These are phyloP conservation scores for Scedosporium minutisporum DNA, from an alignment of 2,329 filamentous ascomycete species.

Conservation along the genomic window DNA sequence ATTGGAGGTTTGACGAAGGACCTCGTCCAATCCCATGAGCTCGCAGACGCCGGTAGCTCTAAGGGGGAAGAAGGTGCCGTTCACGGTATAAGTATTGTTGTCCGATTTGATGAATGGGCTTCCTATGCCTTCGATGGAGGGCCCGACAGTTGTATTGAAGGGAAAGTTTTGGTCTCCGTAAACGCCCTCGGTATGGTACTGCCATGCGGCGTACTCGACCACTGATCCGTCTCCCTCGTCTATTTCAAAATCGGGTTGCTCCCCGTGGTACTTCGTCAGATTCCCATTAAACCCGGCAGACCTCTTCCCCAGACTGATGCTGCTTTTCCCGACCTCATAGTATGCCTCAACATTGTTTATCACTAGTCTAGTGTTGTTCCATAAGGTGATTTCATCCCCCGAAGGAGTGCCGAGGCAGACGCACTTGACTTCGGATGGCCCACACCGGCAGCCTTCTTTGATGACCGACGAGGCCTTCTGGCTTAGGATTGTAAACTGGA, in stretches of 20 bases:
- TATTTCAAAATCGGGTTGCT: neutral
- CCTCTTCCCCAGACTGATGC: neutral
- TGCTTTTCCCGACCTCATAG: neutral
- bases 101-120: neutral
- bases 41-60: neutral
- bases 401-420: neutral
- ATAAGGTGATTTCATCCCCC: neutral
- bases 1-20: neutral
- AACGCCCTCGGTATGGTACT: neutral
- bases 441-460: neutral
- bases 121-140: neutral
- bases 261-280: neutral
- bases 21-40: neutral
- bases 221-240: neutral
- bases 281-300: too few relatives aligned
- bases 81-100: neutral
- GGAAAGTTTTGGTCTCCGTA: neutral
- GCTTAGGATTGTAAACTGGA: constrained; percentile 10
- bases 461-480: neutral
- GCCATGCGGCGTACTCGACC: neutral
- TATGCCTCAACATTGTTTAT: neutral
- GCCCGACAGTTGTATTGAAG: neutral
- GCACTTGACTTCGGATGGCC: neutral
- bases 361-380: neutral
- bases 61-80: neutral